Conservation (phyloP, 192 early-diverging fungal genomes). For the Paraglomus brasilianum region DNA sequence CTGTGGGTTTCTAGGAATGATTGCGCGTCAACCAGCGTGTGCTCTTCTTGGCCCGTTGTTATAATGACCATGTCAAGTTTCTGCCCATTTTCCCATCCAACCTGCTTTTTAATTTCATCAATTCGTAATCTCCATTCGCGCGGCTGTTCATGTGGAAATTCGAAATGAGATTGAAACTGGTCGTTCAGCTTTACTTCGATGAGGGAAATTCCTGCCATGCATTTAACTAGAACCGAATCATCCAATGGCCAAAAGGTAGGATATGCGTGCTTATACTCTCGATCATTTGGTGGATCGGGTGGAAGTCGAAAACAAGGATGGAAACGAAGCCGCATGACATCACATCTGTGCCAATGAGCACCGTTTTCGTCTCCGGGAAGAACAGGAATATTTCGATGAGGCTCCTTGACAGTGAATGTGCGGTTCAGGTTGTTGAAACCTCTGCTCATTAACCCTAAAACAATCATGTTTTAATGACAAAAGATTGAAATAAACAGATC, state of each 20-base stretch:
- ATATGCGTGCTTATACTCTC: background rate
- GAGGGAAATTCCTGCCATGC: conserved; percentile 51
- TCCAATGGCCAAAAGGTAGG: conserved; percentile 10
- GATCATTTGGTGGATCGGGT: conserved; percentile 30
- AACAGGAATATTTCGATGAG: conserved; percentile 47
- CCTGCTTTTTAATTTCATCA: background rate
- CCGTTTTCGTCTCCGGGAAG: conserved; percentile 55
- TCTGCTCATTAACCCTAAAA: conserved; percentile 56
- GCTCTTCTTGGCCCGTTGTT: conserved; percentile 15
- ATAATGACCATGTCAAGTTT: background rate
- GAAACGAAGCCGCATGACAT: conserved; percentile 56
- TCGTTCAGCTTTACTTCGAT: conserved; percentile 56
- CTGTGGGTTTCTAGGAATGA: background rate
- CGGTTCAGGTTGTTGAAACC: conserved; percentile 69
- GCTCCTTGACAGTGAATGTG: conserved; percentile 62
- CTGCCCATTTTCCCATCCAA: background rate
- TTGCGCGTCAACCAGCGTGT: background rate
- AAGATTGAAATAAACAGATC: background rate
- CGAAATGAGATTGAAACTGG: conserved; percentile 48
- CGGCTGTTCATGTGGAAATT: conserved; percentile 46
- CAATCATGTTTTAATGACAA: background rate
- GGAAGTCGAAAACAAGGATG: conserved; percentile 61
- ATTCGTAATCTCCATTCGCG: conserved; percentile 14
- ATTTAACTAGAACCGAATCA: conserved; percentile 14
- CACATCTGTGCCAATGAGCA: conserved; percentile 65